Evolutionary conservation across 495 filamentous ascomycete species (phyloP), one percentile per base, ranked within the genome.

Genomic region (Baudoinia panamericana): DNA sequence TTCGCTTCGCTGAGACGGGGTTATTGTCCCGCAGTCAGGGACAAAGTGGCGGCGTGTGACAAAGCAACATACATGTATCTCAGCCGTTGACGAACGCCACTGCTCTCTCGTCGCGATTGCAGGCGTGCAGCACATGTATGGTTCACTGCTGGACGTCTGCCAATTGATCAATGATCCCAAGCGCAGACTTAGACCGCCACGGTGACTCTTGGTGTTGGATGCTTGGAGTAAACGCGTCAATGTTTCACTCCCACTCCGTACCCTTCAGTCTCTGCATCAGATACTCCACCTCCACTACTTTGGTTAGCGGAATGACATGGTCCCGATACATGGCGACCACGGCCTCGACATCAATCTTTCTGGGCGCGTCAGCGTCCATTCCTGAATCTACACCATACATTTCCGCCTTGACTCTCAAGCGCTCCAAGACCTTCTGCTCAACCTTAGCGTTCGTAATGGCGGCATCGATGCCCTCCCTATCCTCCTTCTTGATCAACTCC

Each of bases 211-310:
- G n/a, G n/a, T n/a, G n/a, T n/a, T n/a, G n/a, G n/a, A n/a, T n/a
- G n/a, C n/a, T n/a, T n/a, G n/a, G n/a, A n/a, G n/a, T n/a, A n/a
- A n/a, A n/a, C n/a, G n/a, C n/a, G n/a, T n/a, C n/a, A n/a, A n/a
- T n/a, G n/a, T 41, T 12, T 52, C 52, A 75, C 53, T 72, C 67
- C 73, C 75, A 80, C 56, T 73, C 48, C 7, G 76, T 78, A 12
- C 72, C 71, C 52, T 79, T 74, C 23, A 99, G 67, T 40, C 90
- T 73, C 59, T 95, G 84, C 80, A 96, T 92, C 29, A 99, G 67
- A 53, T 99, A 99, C 54, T 96, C 87, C 15, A 96, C 82, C 66
- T 99, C 92, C 21, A 99, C 87, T 45, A 86, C 78, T 60, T 96
- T 99, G 19, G 92, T 99, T 56, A 96, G 61, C 2, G 92, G 92